Conservation (phyloP, 2,329 filamentous ascomycete species). For the Aspergillus ochraceus region DNA sequence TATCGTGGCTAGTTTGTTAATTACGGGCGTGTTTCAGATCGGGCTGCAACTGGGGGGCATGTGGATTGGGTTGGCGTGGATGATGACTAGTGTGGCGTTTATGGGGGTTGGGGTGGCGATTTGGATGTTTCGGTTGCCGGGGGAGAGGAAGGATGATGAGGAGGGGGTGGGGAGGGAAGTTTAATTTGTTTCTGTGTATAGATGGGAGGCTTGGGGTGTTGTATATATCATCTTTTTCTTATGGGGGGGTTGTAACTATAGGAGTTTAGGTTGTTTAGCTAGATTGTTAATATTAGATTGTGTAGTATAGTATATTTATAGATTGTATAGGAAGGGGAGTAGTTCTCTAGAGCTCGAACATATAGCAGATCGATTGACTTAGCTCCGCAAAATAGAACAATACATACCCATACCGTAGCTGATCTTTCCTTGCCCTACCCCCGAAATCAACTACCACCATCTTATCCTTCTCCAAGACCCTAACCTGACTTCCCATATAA, state of each 20-base stretch:
- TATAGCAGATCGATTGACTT: too few species aligned
- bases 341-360: too few species aligned
- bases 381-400: too few species aligned
- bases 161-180: not conserved
- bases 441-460: too few species aligned
- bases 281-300: too few species aligned
- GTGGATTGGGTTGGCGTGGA: slow-evolving; percentile 53
- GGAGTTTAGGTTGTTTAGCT: too few species aligned
- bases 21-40: slow-evolving; percentile 48
- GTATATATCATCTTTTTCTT: not conserved
- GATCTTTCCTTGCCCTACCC: too few species aligned
- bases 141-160: slow-evolving; percentile 1
- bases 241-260: not conserved
- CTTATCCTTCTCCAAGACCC: too few species aligned
- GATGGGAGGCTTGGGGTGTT: not conserved
- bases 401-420: too few species aligned
- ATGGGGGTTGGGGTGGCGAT: slow-evolving; percentile 30
- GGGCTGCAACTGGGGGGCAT: slow-evolving; percentile 47
- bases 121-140: slow-evolving; percentile 27
- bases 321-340: too few species aligned
- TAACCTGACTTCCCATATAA: too few species aligned
- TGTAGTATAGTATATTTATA: too few species aligned
- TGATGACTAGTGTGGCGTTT: slow-evolving; percentile 39
- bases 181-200: not conserved
- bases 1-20: slow-evolving; percentile 48